Evolutionary conservation across 805 yeast species (phyloP), one percentile per base, ranked within the genome.

Genomic region (Scheffersomyces spartinae): DNA sequence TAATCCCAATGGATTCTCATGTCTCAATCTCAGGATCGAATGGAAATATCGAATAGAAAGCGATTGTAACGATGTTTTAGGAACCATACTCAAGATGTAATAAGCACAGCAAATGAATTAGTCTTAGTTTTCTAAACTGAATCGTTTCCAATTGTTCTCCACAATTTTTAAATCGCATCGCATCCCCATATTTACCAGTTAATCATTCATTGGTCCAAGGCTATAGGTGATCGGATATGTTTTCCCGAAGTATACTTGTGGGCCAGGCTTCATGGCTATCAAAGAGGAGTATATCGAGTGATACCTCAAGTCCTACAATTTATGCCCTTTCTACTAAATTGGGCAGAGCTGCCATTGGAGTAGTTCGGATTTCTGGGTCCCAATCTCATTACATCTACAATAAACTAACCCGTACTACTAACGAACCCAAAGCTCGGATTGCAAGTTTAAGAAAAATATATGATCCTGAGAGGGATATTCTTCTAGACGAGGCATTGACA

Each of bases 281-380:
- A n/a, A 10, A 2, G 23, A 21, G 15, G 25, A 6, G 24, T 16
- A 10, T 16, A 9, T 13, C 10, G n/a, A n/a, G 4, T 14, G 10
- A 21, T 19, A 15, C 21, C n/a, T 10, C 15, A 10, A n/a, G n/a
- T 11, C 78, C 91, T 7, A 91, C 98, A 0, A 75, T 91, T 1
- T 91, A 78, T 55, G 98, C 98, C 0, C 55, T 85, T 10, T 83
- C 97, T 0, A 88, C 97, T 0, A 73, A 79, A 6, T 71, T 80
- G 0, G 74, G 84, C 1, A 64, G 77, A 31, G 68, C 96, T 0
- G 98, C 96, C 0, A 73, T 91, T 13, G 94, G 85, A 0, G 83
- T 91, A 1, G 63, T 91, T 4, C 60, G 98, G 25, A 55, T 86
- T 0, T 73, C 94, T 1, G 98, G 98, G 0, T 58, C 84, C 0